A percentile compares a stretch with the other conserved stretches of the same genome.
Evolutionary conservation across 2,329 filamentous ascomycete genomes (phyloP).

Genomic region (Verticillium nonalfalfae): DNA sequence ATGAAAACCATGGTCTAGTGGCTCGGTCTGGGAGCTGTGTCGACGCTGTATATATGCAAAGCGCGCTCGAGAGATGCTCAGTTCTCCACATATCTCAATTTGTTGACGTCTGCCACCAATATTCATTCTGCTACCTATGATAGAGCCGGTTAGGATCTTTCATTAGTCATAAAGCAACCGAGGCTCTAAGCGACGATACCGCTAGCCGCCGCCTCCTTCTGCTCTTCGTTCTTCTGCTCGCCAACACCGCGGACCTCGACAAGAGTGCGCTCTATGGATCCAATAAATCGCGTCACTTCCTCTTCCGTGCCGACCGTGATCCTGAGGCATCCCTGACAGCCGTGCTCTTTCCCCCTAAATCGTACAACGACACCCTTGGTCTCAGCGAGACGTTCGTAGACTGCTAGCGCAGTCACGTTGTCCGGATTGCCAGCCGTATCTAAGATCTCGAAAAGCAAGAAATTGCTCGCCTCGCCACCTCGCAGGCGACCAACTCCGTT

Average conservation of each 20-base stretch:
- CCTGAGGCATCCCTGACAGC: slow-evolving; percentile 80
- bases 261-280: slow-evolving; percentile 51
- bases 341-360: slow-evolving; percentile 88
- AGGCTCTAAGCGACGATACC: slow-evolving; percentile 25
- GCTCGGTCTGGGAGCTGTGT: too few species aligned
- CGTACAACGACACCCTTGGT: slow-evolving; percentile 84
- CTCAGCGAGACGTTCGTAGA: slow-evolving; percentile 83
- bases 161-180: too few species aligned
- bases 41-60: too few species aligned
- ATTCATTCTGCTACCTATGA: too few species aligned
- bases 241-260: slow-evolving; percentile 32
- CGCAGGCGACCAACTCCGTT: slow-evolving; percentile 73
- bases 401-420: slow-evolving; percentile 69
- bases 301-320: slow-evolving; percentile 88
- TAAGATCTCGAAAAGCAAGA: slow-evolving; percentile 84
- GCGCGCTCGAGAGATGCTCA: too few species aligned
- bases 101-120: too few species aligned
- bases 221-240: slow-evolving; percentile 23
- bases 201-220: slow-evolving; percentile 26
- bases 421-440: slow-evolving; percentile 66
- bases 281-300: slow-evolving; percentile 75
- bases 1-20: too few species aligned
- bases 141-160: too few species aligned
- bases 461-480: slow-evolving; percentile 80
- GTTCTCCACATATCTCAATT: too few species aligned